Conservation (phyloP, 441 rosid species). For the Lepidium campestre region DNA sequence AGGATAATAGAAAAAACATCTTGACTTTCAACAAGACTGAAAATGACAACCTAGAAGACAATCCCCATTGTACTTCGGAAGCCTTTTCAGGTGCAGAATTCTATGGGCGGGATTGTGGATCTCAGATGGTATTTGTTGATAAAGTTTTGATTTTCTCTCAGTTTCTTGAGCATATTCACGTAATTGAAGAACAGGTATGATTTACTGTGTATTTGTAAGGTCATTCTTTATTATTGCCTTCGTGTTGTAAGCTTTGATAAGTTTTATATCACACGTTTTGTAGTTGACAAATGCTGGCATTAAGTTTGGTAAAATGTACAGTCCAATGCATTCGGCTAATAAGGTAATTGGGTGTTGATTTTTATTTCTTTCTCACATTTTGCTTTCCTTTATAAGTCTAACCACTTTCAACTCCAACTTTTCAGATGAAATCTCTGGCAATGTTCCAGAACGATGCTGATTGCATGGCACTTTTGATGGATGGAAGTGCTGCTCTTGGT, state of each 20-base stretch:
- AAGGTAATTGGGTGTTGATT: slow-evolving; percentile 47
- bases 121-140: slow-evolving; percentile 36
- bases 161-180: slow-evolving; percentile 92
- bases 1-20: slow-evolving; percentile 31
- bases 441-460: slow-evolving; percentile 60
- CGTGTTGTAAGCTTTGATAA: slow-evolving; percentile 2
- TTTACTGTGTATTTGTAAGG: background rate
- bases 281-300: slow-evolving; percentile 81
- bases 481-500: slow-evolving; percentile 96
- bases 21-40: slow-evolving; percentile 18
- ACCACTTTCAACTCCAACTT: slow-evolving; percentile 6
- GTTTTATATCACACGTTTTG: slow-evolving; percentile 4
- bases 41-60: slow-evolving; percentile 23
- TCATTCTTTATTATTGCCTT: background rate
- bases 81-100: slow-evolving; percentile 10
- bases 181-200: slow-evolving; percentile 86
- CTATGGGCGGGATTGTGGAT: slow-evolving; percentile 22
- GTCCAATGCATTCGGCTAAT: slow-evolving; percentile 76
- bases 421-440: slow-evolving; percentile 73
- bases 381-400: background rate
- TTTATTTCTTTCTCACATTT: background rate
- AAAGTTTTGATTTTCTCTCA: slow-evolving; percentile 94
- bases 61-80: slow-evolving; percentile 20
- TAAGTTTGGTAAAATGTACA: slow-evolving; percentile 73
- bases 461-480: slow-evolving; percentile 94